Evolutionary conservation across 176 grass and related monocot genomes (phyloP).

Genomic region (Oryza officinalis): DNA sequence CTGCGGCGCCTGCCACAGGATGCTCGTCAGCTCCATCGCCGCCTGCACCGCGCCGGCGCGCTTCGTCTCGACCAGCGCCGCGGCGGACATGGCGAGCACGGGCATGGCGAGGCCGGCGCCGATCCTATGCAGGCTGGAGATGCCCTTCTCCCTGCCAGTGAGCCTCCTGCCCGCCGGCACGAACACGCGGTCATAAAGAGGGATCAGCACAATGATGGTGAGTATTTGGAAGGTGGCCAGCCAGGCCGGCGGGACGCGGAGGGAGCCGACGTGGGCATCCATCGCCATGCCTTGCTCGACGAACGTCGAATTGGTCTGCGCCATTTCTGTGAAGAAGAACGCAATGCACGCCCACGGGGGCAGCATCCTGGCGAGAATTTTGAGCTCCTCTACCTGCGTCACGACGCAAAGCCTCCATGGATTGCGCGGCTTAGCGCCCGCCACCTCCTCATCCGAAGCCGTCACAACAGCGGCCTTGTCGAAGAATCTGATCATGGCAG

Average conservation of each 20-base stretch:
- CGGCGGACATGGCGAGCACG: constrained; percentile 28
- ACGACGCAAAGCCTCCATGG: background rate
- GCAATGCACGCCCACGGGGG: constrained; percentile 18
- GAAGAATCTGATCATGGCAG: constrained; percentile 28
- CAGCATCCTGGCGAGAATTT: constrained; percentile 30
- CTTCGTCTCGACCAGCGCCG: constrained; percentile 11
- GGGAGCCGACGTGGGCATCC: constrained; percentile 16
- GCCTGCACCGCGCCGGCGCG: background rate
- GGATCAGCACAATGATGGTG: constrained; percentile 14
- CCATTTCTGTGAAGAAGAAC: constrained; percentile 15
- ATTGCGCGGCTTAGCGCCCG: too few species aligned
- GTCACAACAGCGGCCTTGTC: constrained; percentile 34
- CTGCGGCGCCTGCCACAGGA: constrained; percentile 46
- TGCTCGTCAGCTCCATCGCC: background rate
- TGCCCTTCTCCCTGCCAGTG: constrained; percentile 11
- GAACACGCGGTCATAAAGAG: constrained; percentile 18
- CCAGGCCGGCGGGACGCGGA: constrained; percentile 24
- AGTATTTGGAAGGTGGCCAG: constrained; percentile 25
- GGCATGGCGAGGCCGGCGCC: constrained; percentile 2
- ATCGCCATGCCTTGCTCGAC: constrained; percentile 38
- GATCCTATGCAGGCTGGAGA: constrained; percentile 18
- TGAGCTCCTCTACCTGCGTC: constrained; percentile 35
- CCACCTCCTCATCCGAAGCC: background rate
- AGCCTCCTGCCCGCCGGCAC: constrained; percentile 1
- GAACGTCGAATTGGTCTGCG: constrained; percentile 27